A percentile compares a stretch with the other conserved stretches of the same genome.
These are phyloP conservation scores for Saccharomycopsis hybrid DNA, from an alignment of 1,139 yeast genomes.

Conservation along the genomic window DNA sequence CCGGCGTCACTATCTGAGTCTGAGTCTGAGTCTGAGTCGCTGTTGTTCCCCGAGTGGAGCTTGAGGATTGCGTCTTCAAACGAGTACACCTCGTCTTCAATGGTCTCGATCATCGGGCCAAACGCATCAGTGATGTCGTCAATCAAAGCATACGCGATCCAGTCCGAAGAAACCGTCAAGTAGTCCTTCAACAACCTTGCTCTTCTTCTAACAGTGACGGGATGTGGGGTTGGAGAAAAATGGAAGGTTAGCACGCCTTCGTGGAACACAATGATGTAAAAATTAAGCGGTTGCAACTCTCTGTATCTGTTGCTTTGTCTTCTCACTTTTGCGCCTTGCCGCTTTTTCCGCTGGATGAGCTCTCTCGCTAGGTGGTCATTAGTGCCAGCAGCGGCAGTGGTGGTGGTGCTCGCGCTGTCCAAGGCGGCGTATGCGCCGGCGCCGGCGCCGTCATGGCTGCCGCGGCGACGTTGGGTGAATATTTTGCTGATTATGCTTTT, in stretches of 20 bases:
- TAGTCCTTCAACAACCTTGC: slow-evolving; percentile 84
- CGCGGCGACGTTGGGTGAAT: not conserved
- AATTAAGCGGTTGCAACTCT: slow-evolving; percentile 83
- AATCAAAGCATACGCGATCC: slow-evolving; percentile 95
- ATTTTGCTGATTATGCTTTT: slow-evolving; percentile 2
- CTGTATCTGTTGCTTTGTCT: slow-evolving; percentile 50
- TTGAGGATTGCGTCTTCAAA: slow-evolving; percentile 86
- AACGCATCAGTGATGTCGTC: slow-evolving; percentile 97
- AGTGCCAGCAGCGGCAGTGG: no score
- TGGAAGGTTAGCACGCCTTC: slow-evolving; percentile 92
- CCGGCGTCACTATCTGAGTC: slow-evolving; percentile 36
- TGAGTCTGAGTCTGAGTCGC: slow-evolving; percentile 37
- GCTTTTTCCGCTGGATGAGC: not conserved
- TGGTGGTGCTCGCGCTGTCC: no score
- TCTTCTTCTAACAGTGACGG: slow-evolving; percentile 89
- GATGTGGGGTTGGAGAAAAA: slow-evolving; percentile 92
- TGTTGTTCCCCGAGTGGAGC: slow-evolving; percentile 68
- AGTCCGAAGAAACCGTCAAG: slow-evolving; percentile 83
- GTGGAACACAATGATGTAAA: slow-evolving; percentile 86
- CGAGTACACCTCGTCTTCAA: slow-evolving; percentile 85
- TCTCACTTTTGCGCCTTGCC: slow-evolving; percentile 29
- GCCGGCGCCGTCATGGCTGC: not conserved
- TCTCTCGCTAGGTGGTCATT: slow-evolving; percentile 1
- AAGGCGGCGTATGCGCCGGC: not conserved
- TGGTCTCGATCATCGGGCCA: slow-evolving; percentile 92